Base-by-base conservation (phyloP, 441 rosid genomes). In the Codiaeum variegatum region DNA sequence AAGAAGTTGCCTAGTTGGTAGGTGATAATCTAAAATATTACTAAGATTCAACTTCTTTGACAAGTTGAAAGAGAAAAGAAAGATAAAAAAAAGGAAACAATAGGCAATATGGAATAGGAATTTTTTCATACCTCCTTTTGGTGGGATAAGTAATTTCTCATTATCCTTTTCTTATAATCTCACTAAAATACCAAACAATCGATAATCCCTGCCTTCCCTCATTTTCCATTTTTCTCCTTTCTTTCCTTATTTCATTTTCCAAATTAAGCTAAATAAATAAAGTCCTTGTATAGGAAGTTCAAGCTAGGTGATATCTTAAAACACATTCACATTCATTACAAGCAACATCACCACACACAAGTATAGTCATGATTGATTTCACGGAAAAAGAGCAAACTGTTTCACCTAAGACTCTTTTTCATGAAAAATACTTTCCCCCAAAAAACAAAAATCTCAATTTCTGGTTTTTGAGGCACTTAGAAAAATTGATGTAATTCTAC, bases 301-400 rank as follows among this genome's bases (percentile, higher is more conserved):
- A 71, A 24, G 34, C 55, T 52, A 70, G 59, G 71, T 34, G 74
- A 62, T 47, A 51, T 56, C 59, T 29, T 47, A 32, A 49, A 61
- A 29, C 21, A 31, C 62, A 60, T 32, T 66, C 51, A 32, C 2
- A 63, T 31, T 59, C 24, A 21, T 58, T 8, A 55, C 40, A 40
- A 28, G 59, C 38, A 55, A 49, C 44, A 47, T 15, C 26, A 47
- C 26, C 18, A 66, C 10, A 21, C 23, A 24, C 60, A 55, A 51
- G 32, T 19, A 23, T 31, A 44, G 31, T 19, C n/a, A 29, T n/a
- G 24, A 47, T 47, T n/a, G 24, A 47, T 47, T 51, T 51, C 24
- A 51, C 1, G 13, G 11, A 10, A 34, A 34, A 54, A 2, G 1
- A 68, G 19, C 10, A 52, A 59, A 32, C 1, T 49, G 38, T 67